Evolutionary conservation across 1,139 yeast genomes (phyloP), one percentile per base, ranked within the genome.

Genomic region (Debaryomyces nepalensis): DNA sequence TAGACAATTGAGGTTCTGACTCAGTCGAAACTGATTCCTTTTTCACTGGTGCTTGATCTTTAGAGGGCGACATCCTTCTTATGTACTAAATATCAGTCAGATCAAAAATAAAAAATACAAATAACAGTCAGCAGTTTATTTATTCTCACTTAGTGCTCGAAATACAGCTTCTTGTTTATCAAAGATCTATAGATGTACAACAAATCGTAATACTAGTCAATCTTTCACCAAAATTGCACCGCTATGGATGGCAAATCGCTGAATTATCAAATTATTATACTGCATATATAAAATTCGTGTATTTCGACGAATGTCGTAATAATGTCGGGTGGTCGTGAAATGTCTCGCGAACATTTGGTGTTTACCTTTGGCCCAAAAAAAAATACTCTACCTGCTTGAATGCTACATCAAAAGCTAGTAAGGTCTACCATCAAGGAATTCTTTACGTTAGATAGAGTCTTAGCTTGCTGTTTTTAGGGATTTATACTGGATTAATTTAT

Each of bases 61-160:
- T 59, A 30, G 54, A 51, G 37, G 61, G 61, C 24, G 62, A 53
- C 62, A 57, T 57, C 18, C 18, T 44, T 40, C 26, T 23, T 39
- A 16, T 29, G 15, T 21, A 31, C 24, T 31, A 24, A 34, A 24
- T 16, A 34, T 5, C 11, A 34, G 29, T 34, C 30, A 34, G 37
- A 24, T 29, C 32, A 23, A 34, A 22, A 24, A 34, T 24, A 34
- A 34, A 23, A 24, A 34, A 26, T 15, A 24, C 37, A 24, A 34
- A 18, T 34, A 34, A 34, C 24, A 23, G 21, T 24, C 14, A 16
- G 21, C 9, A 31, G n/a, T 34, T 24, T 8, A 24, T 9, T 15
- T 24, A 16, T n/a, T 8, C 8, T 10, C 29, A 24, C 37, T 16
- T 24, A 16, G 11, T 31, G 6, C 11, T 31, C 11, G 21, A 16